Evolutionary conservation across 2,329 filamentous ascomycete genomes (phyloP), one percentile per base, ranked within the genome.

Genomic region (Albifimbria verrucaria): DNA sequence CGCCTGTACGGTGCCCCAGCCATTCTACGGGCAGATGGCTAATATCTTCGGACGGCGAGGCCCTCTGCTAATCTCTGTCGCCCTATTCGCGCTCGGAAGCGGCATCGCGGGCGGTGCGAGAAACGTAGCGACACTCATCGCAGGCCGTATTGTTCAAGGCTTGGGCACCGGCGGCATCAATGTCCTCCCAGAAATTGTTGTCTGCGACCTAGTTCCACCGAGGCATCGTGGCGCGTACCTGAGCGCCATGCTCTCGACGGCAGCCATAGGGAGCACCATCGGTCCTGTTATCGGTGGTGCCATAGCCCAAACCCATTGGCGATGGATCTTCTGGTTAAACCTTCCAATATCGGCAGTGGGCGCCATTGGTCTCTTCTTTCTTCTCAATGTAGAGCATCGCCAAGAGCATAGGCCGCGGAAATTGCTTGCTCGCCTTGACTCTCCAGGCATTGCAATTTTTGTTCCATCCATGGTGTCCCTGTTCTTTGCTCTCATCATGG

Each of bases 201-300:
- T 65, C 18, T 76, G 70, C 48, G 80, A 82, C 54, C 59, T 81
- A 3, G 70, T 81, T 0, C 76, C 78, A 0, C 59, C 82, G 10
- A 63, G 72, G 2, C 67, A 79, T 54, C 63, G 78, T 50, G 72
- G 73, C 4, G 70, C 69, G 7, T 79, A 71, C 48, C 61, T 72
- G 44, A 64, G 58, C 2, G 57, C 68, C 15, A 55, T 73, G 2
- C 52, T 68, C 20, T 50, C 59, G 18, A 54, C 66, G 2, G 64
- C 60, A 52, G 61, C 61, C 4, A 50, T 73, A 6, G 72, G 67
- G 0, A 64, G 61, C 11, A 58, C 57, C 1, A 48, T 67, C 6
- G 70, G 59, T 1, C 63, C 66, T 1, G 57, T 70, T 7, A 42
- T 68, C 5, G 66, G 59, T 1, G 59, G 59, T 39, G 52, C 43